A percentile compares a stretch with the other conserved stretches of the same genome.
phyloP scores from a whole-genome alignment of 805 yeast species.

The Isabelozyma gotoi region DNA sequence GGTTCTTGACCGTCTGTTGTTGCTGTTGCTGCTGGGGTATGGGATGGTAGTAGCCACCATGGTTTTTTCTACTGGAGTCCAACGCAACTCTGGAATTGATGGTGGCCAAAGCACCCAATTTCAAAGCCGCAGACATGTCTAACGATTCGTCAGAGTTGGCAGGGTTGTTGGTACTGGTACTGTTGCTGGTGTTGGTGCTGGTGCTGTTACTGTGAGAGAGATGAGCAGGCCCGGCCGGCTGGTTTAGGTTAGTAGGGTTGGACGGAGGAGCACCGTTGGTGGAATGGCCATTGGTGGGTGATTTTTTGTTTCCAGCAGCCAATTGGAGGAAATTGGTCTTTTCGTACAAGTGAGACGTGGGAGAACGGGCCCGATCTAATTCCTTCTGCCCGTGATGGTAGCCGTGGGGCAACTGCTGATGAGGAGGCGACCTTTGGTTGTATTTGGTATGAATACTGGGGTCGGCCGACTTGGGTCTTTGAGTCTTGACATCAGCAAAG shows the following conservation, averaged over 20 bases:
- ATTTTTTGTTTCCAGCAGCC: constrained; percentile 24
- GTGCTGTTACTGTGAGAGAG: neutral
- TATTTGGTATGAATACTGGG: constrained; percentile 21
- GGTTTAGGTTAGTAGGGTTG: neutral
- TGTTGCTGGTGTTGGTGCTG: neutral
- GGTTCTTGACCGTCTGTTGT: neutral
- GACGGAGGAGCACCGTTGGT: neutral
- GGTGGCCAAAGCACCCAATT: constrained; percentile 66
- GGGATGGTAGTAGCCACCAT: constrained; percentile 7
- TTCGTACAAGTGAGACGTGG: constrained; percentile 42
- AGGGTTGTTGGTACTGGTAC: neutral
- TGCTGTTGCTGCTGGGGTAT: constrained; percentile 7
- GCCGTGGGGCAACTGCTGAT: constrained; percentile 6
- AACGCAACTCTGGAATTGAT: constrained; percentile 55
- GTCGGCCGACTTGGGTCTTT: constrained; percentile 49
- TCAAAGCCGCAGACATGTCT: constrained; percentile 43
- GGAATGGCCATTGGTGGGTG: constrained; percentile 6
- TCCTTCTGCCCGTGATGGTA: constrained; percentile 11
- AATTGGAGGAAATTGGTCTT: constrained; percentile 44
- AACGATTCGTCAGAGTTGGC: constrained; percentile 18
- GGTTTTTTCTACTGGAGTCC: constrained; percentile 38
- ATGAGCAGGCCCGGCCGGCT: neutral
- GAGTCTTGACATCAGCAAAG: constrained; percentile 16
- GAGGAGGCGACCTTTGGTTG: constrained; percentile 10
- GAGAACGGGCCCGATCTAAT: constrained; percentile 36